These are phyloP conservation scores for Apiotrichum gracile DNA, from an alignment of 1,284 basidiomycete genomes.

Conservation along the genomic window DNA sequence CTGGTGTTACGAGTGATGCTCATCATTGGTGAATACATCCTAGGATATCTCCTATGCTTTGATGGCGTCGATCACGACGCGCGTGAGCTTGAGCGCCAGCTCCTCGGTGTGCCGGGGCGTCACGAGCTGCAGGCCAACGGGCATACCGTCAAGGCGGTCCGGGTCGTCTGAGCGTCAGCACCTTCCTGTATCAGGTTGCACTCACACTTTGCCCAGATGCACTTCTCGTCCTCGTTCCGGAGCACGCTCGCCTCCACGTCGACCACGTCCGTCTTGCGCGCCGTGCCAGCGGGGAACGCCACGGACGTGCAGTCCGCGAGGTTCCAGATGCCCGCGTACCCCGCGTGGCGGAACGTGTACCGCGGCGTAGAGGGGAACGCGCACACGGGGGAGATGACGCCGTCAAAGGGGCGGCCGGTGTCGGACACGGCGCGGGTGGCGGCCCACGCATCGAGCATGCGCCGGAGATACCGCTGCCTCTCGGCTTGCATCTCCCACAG, in stretches of 20 bases:
- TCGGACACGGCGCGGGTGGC: neutral
- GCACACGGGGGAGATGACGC: conserved; percentile 1
- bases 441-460: neutral
- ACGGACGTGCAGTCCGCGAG: conserved; percentile 56
- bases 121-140: conserved; percentile 60
- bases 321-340: conserved; percentile 5
- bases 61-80: conserved; percentile 43
- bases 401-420: conserved; percentile 6
- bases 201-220: conserved; percentile 55
- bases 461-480: neutral
- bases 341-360: neutral
- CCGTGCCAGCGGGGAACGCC: conserved; percentile 58
- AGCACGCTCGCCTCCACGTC: conserved; percentile 46
- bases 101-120: conserved; percentile 56
- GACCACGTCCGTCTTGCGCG: conserved; percentile 51
- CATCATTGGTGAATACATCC: too few species aligned
- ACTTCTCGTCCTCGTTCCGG: conserved; percentile 50
- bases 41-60: neutral
- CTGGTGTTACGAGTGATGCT: too few species aligned
- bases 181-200: neutral
- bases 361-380: conserved; percentile 4
- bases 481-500: conserved; percentile 9
- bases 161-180: conserved; percentile 53
- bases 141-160: conserved; percentile 54
- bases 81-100: conserved; percentile 16